These are phyloP conservation scores for Metarhizium anisopliae DNA, from an alignment of 2,329 filamentous ascomycete species.

Conservation along the genomic window DNA sequence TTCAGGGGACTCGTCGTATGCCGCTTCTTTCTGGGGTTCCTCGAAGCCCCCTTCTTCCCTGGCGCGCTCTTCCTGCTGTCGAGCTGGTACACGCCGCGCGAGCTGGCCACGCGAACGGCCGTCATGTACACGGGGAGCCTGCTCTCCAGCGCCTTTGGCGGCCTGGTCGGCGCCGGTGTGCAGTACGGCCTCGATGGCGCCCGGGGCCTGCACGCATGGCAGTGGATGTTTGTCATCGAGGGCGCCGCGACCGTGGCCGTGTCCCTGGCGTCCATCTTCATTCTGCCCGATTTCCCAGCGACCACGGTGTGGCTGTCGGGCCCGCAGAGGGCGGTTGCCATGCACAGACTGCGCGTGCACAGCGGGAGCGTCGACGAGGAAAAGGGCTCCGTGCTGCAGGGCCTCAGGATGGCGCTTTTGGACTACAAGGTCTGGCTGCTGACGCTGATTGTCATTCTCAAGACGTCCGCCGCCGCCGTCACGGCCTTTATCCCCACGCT, in stretches of 20 bases:
- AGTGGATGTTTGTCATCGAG: conserved; percentile 25
- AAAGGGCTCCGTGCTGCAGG: conserved; percentile 10
- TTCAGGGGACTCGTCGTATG: conserved; percentile 32
- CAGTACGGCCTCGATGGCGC: conserved; percentile 23
- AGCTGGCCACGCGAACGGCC: conserved; percentile 32
- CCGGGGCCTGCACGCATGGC: conserved; percentile 19
- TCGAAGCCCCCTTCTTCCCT: conserved; percentile 30
- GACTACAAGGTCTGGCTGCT: conserved; percentile 16
- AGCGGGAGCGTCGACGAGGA: conserved; percentile 10
- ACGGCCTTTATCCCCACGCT: conserved; percentile 8
- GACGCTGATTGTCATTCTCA: conserved; percentile 7
- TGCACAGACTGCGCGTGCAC: conserved; percentile 5
- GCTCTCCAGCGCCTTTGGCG: conserved; percentile 28
- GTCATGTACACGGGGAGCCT: conserved; percentile 35
- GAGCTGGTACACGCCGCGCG: conserved; percentile 45
- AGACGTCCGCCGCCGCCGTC: conserved; percentile 8
- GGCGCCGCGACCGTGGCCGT: conserved; percentile 18
- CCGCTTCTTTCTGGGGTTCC: conserved; percentile 31
- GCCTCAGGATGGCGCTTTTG: conserved; percentile 16
- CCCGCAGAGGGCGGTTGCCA: conserved; percentile 14
- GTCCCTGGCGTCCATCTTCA: conserved; percentile 14
- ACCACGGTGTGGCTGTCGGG: conserved; percentile 27
- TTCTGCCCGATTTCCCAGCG: conserved; percentile 25
- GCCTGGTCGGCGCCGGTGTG: conserved; percentile 33
- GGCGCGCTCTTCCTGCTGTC: conserved; percentile 33